Evolutionary conservation across 345 rosid species (phyloP).

Genomic region (Lenwebbia sp.): DNA sequence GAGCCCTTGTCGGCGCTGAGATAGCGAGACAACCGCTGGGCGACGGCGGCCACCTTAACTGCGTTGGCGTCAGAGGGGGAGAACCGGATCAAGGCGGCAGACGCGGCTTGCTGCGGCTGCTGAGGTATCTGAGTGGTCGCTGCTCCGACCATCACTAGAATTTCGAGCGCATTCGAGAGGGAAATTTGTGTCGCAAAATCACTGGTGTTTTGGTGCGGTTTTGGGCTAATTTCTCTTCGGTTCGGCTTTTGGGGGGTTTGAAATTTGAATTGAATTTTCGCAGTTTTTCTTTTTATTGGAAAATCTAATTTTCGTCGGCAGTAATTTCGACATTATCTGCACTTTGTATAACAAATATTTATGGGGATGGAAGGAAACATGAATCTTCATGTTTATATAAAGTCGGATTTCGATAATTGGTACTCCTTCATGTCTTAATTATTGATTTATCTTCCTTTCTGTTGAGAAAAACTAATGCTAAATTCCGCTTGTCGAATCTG

Average conservation of each 20-base stretch:
- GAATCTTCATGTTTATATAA: background rate
- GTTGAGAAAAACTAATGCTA: background rate
- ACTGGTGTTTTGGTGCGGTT: background rate
- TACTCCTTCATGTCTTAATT: background rate
- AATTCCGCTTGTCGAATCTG: background rate
- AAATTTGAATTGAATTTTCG: too few species aligned
- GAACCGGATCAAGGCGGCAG: background rate
- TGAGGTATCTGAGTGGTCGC: background rate
- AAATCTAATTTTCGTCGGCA: too few species aligned
- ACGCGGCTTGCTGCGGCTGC: background rate
- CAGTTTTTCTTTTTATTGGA: too few species aligned
- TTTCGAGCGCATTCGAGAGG: background rate
- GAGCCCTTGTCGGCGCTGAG: conserved; percentile 1
- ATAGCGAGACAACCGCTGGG: conserved; percentile 22
- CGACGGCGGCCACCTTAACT: conserved; percentile 25
- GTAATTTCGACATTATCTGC: background rate
- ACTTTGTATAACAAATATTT: background rate
- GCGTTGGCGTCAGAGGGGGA: conserved; percentile 15
- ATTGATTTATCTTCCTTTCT: background rate
- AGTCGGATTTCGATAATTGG: background rate
- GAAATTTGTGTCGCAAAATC: background rate
- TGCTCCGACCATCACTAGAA: background rate
- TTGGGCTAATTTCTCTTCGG: background rate
- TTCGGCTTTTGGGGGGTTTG: background rate
- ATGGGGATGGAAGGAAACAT: too few species aligned